Conservation (phyloP, 805 yeast genomes). For the Metschnikowia noctiluminum region DNA sequence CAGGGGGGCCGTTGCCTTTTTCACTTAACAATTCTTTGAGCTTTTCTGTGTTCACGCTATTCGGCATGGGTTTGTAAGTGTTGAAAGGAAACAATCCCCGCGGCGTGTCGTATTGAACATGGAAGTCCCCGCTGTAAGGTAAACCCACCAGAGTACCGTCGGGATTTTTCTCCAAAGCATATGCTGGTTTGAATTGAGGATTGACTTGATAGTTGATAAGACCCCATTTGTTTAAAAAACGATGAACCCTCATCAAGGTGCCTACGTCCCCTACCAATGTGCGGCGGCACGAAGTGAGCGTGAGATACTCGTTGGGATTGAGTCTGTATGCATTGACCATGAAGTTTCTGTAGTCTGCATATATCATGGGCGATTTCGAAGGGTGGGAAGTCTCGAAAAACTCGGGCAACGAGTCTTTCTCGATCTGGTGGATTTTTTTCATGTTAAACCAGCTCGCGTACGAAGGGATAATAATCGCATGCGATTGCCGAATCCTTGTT, state of each 20-base stretch:
- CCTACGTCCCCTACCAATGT: constrained; percentile 91
- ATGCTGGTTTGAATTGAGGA: constrained; percentile 66
- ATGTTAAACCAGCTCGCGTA: constrained; percentile 84
- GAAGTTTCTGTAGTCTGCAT: constrained; percentile 79
- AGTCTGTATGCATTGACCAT: constrained; percentile 84
- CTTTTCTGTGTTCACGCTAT: constrained; percentile 40
- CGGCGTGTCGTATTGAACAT: constrained; percentile 81
- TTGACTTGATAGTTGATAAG: constrained; percentile 88
- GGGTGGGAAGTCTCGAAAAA: constrained; percentile 72
- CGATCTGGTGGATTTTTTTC: constrained; percentile 70
- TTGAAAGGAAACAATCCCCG: constrained; percentile 91
- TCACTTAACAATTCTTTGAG: constrained; percentile 28
- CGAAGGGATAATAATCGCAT: constrained; percentile 81
- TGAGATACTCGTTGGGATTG: constrained; percentile 84
- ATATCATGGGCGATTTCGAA: constrained; percentile 77
- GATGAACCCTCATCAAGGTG: constrained; percentile 77
- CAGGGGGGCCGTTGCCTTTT: neutral
- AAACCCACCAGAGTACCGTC: constrained; percentile 47
- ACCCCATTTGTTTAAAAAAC: constrained; percentile 88
- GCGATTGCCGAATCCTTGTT: constrained; percentile 56
- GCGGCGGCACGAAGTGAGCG: constrained; percentile 88
- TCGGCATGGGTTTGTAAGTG: constrained; percentile 65
- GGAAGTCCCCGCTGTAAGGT: constrained; percentile 73
- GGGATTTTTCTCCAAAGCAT: constrained; percentile 49
- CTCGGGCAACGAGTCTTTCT: constrained; percentile 81